phyloP scores from a whole-genome alignment of 2,329 filamentous ascomycete genomes.

The Monilinia vaccinii-corymbosi region DNA sequence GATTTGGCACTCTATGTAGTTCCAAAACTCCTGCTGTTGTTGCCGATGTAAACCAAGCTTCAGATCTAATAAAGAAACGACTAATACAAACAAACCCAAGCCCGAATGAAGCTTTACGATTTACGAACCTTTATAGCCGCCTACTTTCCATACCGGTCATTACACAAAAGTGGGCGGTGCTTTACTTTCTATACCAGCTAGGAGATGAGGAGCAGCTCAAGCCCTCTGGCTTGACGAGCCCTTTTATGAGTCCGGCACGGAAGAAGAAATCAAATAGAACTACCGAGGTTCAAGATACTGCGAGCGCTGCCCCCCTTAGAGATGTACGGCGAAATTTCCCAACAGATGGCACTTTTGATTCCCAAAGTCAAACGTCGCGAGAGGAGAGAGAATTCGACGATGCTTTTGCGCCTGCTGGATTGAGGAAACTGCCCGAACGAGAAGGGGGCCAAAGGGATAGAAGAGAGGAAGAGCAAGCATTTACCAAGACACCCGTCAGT shows the following conservation, averaged over 20 bases:
- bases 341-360: constrained; percentile 14
- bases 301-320: constrained; percentile 3
- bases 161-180: constrained; percentile 92
- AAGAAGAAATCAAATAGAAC: constrained; percentile 4
- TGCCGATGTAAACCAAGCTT: constrained; percentile 71
- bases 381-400: constrained; percentile 34
- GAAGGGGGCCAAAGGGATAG: constrained; percentile 28
- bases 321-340: constrained; percentile 12
- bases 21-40: constrained; percentile 27
- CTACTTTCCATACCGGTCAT: constrained; percentile 86
- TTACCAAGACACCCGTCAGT: constrained; percentile 20
- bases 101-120: constrained; percentile 67
- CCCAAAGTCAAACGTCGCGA: constrained; percentile 31
- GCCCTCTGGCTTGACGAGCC: constrained; percentile 23
- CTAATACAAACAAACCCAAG: constrained; percentile 69
- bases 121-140: constrained; percentile 84
- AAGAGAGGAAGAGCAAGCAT: constrained; percentile 26
- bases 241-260: constrained; percentile 28
- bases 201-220: constrained; percentile 36
- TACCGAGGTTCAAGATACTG: background rate
- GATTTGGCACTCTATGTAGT: constrained; percentile 15
- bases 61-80: constrained; percentile 83
- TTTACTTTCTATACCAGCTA: constrained; percentile 81
- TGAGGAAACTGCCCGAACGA: constrained; percentile 29
- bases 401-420: constrained; percentile 45